Evolutionary conservation across 176 grass and related monocot species (phyloP).

Genomic region (Eleusine coracana): DNA sequence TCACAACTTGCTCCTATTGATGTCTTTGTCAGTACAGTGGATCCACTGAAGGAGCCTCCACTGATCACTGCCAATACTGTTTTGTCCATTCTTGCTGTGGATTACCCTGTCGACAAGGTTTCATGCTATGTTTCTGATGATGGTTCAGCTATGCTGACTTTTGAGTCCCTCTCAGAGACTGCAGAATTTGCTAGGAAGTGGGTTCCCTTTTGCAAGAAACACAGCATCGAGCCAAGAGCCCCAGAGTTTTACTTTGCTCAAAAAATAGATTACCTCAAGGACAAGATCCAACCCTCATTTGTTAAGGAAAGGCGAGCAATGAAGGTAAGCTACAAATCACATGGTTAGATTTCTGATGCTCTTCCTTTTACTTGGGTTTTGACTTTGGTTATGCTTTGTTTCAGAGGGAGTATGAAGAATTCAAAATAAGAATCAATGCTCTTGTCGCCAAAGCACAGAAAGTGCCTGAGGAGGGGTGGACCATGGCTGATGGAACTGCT

Average conservation of each 20-base stretch:
- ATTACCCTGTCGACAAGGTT: constrained; percentile 90
- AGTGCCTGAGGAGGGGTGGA: constrained; percentile 98
- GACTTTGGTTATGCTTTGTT: constrained; percentile 33
- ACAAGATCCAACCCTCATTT: constrained; percentile 97
- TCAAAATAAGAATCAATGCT: constrained; percentile 93
- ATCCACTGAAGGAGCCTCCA: constrained; percentile 90
- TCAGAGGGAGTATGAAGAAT: constrained; percentile 99
- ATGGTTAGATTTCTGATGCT: constrained; percentile 30
- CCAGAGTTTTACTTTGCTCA: constrained; percentile 98
- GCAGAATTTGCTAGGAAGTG: constrained; percentile 93
- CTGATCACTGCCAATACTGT: constrained; percentile 89
- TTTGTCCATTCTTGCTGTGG: constrained; percentile 84
- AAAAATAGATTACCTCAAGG: constrained; percentile 96
- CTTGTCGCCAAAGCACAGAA: constrained; percentile 99
- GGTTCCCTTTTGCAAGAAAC: constrained; percentile 92
- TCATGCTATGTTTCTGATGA: constrained; percentile 97
- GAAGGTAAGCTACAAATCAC: constrained; percentile 69
- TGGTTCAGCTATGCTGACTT: constrained; percentile 83
- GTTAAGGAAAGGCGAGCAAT: constrained; percentile 98
- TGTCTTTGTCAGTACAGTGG: constrained; percentile 93
- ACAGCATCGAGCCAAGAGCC: constrained; percentile 84
- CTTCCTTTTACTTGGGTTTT: constrained; percentile 6
- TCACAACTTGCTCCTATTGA: constrained; percentile 83
- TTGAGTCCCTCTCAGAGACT: constrained; percentile 80
- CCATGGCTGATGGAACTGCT: constrained; percentile 95